Base-by-base conservation (phyloP, 495 filamentous ascomycete genomes). In the Talaromyces proteolyticus region DNA sequence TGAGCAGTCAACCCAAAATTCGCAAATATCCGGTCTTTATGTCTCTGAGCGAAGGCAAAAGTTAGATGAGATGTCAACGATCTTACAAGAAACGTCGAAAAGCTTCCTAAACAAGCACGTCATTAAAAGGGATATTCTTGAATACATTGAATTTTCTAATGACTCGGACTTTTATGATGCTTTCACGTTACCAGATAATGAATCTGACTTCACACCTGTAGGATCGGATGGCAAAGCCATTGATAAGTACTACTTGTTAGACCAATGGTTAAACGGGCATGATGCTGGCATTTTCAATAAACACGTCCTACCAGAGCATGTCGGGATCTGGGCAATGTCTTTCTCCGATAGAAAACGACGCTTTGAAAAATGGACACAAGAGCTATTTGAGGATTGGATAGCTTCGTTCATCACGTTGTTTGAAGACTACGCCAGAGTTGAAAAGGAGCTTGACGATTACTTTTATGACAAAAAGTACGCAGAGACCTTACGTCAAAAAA, bases 91-190 rank as follows among this genome's bases (percentile, higher is more conserved):
- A n/a, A n/a, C n/a, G n/a, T n/a, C n/a, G n/a, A n/a, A n/a, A n/a
- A n/a, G n/a, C n/a, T n/a, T n/a, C n/a, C n/a, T n/a, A n/a, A n/a
- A n/a, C n/a, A n/a, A n/a, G n/a, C n/a, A n/a, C n/a, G 1, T 49
- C 60, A 6, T 66, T 76, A 23, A 41, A 50, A 3, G 23, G 6
- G 46, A 74, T 1, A 41, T 91, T 0, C 58, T 86, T n/a, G 77
- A 86, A 6, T 77, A 75, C 53, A 66, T 89, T 1, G 79, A 88
- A 52, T 89, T 89, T 57, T n/a, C n/a, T n/a, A 68, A 78, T 10
- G 75, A 81, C 19, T 49, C 57, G 0, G 62, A 66, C 2, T 88
- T 77, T 53, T 81, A 70, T 51, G 70, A 82, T 3, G 83, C 84
- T 0, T 69, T 90, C 6, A 53, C 18, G 0, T 47, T 81, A 0